These are phyloP conservation scores for Tricholoma furcatifolium DNA, from an alignment of 768 basidiomycete genomes.

Conservation along the genomic window DNA sequence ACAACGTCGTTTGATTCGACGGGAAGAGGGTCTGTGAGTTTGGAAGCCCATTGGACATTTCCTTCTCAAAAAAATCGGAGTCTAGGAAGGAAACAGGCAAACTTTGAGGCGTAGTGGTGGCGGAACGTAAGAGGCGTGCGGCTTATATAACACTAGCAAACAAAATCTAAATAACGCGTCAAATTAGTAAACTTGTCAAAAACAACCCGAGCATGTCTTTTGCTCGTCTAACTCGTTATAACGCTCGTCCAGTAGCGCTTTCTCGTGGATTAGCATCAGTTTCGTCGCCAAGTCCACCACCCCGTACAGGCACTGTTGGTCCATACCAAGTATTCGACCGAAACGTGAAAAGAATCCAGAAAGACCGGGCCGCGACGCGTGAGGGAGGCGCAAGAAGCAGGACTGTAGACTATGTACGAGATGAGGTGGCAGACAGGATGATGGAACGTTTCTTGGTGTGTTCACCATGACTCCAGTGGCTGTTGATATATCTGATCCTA, in stretches of 20 bases:
- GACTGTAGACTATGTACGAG: slow-evolving; percentile 87
- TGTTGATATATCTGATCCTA: not conserved
- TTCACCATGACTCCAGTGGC: slow-evolving; percentile 7
- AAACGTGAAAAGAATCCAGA: slow-evolving; percentile 71
- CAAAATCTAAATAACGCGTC: too few relatives aligned
- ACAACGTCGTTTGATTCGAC: slow-evolving; percentile 3
- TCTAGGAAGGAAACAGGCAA: too few relatives aligned
- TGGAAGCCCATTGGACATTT: too few relatives aligned
- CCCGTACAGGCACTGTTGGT: slow-evolving; percentile 46
- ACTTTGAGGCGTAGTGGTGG: too few relatives aligned
- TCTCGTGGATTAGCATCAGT: slow-evolving; percentile 49
- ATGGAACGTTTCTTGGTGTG: slow-evolving; percentile 85
- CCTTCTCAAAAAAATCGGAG: too few relatives aligned
- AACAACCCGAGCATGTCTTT: slow-evolving; percentile 24
- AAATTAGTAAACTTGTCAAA: not conserved
- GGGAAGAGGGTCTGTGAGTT: slow-evolving; percentile 12
- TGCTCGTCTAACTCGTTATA: slow-evolving; percentile 15
- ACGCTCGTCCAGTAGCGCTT: slow-evolving; percentile 12
- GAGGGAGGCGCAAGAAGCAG: slow-evolving; percentile 61
- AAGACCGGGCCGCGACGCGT: slow-evolving; percentile 64
- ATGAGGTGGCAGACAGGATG: slow-evolving; percentile 89
- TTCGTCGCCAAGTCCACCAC: slow-evolving; percentile 39
- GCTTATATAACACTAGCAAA: too few relatives aligned
- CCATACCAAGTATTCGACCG: slow-evolving; percentile 91
- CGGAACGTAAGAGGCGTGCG: too few relatives aligned